Conservation (phyloP, 306 rosid species). For the Oxytropis ochrocephala region DNA sequence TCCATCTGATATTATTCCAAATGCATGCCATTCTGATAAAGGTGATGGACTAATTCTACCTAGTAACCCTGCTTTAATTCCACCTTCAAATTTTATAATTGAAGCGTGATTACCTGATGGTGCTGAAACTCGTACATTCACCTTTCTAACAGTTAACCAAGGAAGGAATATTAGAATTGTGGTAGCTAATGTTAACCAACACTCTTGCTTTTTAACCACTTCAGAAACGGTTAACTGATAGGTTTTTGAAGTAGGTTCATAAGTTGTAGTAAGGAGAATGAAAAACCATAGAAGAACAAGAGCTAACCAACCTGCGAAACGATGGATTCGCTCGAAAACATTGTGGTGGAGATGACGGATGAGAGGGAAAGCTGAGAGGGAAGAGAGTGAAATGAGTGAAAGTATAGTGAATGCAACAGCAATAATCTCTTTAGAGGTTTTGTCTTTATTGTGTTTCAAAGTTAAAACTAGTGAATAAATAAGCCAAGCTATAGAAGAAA, state of each 20-base stretch:
- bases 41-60: slow-evolving; percentile 63
- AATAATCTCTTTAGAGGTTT: slow-evolving; percentile 39
- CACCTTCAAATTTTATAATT: slow-evolving; percentile 50
- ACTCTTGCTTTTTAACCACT: slow-evolving; percentile 37
- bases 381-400: slow-evolving; percentile 47
- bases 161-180: slow-evolving; percentile 46
- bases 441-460: slow-evolving; percentile 22
- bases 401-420: slow-evolving; percentile 44
- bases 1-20: slow-evolving; percentile 62
- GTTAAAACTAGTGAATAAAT: slow-evolving; percentile 43
- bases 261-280: slow-evolving; percentile 30
- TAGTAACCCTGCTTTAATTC: slow-evolving; percentile 49
- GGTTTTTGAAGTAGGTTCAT: slow-evolving; percentile 32
- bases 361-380: slow-evolving; percentile 62
- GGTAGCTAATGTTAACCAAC: slow-evolving; percentile 47
- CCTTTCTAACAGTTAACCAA: slow-evolving; percentile 47
- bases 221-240: slow-evolving; percentile 14
- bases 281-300: slow-evolving; percentile 49
- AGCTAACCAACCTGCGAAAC: slow-evolving; percentile 62
- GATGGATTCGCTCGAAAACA: slow-evolving; percentile 53
- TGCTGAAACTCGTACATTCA: slow-evolving; percentile 27
- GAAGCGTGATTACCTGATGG: slow-evolving; percentile 58
- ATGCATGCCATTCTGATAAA: slow-evolving; percentile 69
- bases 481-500: slow-evolving; percentile 71
- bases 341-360: slow-evolving; percentile 71